Conservation (phyloP, 768 basidiomycete genomes). For the Imleria badia region DNA sequence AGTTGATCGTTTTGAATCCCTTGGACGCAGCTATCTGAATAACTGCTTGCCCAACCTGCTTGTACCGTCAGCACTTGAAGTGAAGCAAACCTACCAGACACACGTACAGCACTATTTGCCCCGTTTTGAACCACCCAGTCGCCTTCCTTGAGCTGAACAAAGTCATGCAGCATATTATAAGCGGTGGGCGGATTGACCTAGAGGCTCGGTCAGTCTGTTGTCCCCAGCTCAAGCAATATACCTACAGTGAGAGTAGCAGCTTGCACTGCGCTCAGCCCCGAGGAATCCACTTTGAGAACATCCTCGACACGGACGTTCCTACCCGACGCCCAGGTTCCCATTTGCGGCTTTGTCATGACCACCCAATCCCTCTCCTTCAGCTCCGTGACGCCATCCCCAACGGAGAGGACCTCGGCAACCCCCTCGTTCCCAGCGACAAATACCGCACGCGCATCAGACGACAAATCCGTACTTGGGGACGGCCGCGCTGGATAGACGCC, state of each 20-base stretch:
- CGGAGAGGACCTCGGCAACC: slow-evolving; percentile 59
- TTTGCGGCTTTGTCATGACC: slow-evolving; percentile 62
- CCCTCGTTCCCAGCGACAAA: slow-evolving; percentile 80
- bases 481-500: slow-evolving; percentile 80
- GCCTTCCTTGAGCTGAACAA: slow-evolving; percentile 58
- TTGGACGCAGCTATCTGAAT: slow-evolving; percentile 79
- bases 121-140: slow-evolving; percentile 89
- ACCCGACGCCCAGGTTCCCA: slow-evolving; percentile 73
- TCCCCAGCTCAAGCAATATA: not conserved
- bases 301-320: slow-evolving; percentile 55
- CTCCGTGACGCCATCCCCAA: slow-evolving; percentile 53
- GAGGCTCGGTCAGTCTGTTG: not conserved
- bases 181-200: slow-evolving; percentile 86
- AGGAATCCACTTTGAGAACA: slow-evolving; percentile 57
- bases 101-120: slow-evolving; percentile 74
- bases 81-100: not conserved
- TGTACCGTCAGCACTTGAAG: slow-evolving; percentile 1
- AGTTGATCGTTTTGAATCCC: slow-evolving; percentile 76
- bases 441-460: slow-evolving; percentile 36
- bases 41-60: slow-evolving; percentile 77
- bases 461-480: slow-evolving; percentile 35
- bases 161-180: slow-evolving; percentile 77
- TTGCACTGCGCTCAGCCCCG: slow-evolving; percentile 53
- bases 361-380: slow-evolving; percentile 70
- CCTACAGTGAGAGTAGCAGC: slow-evolving; percentile 77